Evolutionary conservation across 2,329 filamentous ascomycete genomes (phyloP), one percentile per base, ranked within the genome.

Genomic region (Thielaviopsis punctulata): DNA sequence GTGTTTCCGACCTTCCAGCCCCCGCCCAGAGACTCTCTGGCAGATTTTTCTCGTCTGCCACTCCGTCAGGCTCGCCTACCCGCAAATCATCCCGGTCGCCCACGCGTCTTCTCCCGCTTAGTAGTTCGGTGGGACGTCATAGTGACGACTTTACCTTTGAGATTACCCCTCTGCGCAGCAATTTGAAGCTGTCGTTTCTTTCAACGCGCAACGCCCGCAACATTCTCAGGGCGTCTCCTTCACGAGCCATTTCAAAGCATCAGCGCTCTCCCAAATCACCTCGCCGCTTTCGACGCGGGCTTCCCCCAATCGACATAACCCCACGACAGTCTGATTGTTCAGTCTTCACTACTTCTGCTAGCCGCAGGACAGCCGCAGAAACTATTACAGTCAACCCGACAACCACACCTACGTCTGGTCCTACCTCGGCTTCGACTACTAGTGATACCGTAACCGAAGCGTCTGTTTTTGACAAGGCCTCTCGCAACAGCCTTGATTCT

Each of bases 241-340:
- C 73, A 52, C 73, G 76, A 56, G 69, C 73, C 39, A 66, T 75
- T 33, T 73, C 79, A 43, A 79, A 85, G 56, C 68, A 71, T 25
- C 80, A 83, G 58, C 80, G 79, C 21, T 88, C 85, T 45, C 84
- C 85, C 2, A 84, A 82, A 64, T 93, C 86, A 63, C 88, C 90
- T 9, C 72, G 85, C 51, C 86, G 43, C 18, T 33, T 46, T n/a
- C 41, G 89, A 63, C 82, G 87, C 62, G 82, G 78, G 4, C 45
- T 52, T 21, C 49, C 36, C 45, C 72, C 95, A 55, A 83, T 73
- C 62, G 74, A 81, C 60, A 79, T 15, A n/a, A 36, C 30, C 30
- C 12, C 30, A 15, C 30, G 12, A 36, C 30, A 36, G n/a, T 36
- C 30, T 9, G 30, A 36, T 7, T 36, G 13, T 36, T 36, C 30